Base-by-base conservation (phyloP, 2,329 filamentous ascomycete genomes). In the Neofusicoccum sp. region DNA sequence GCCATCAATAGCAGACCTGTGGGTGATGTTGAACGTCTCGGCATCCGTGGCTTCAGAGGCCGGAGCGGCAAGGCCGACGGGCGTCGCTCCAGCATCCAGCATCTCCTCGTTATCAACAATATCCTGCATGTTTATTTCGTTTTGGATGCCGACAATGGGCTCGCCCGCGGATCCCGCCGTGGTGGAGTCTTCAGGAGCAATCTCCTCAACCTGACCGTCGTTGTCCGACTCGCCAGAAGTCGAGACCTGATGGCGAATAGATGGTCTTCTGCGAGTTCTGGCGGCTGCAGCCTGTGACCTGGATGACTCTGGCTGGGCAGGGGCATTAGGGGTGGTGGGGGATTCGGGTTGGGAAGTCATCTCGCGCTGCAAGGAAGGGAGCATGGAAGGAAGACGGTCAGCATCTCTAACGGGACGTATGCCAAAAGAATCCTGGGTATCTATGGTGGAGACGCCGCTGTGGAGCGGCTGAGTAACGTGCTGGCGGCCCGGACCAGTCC, bases 11-110 rank as follows among this genome's bases (percentile, higher is more conserved):
- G 89, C 86, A 49, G 88, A 88, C 58, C 90, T 88, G 74, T 97
- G 93, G 6, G 90, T 92, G 68, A 97, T 96, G 76, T 96, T 96
- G 76, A 98, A 97, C 0, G 92, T 91, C 61, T 93, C 92, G 58
- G 90, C 85, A 67, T 96, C 91, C 67, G 92, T 89, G n/a, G 87
- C 85, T 68, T 95, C 91, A 0, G 92, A 93, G 2, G 89, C 89
- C 1, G 89, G 89, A 6, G 91, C 89, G 2, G 88, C 86, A 63
- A 96, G 77, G 31, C 89, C 88, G 34, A 96, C 85, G 3, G 87
- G 84, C 2, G 89, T 85, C 58, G 86, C 87, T 40, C 82, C 85
- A 54, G 80, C 81, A 57, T 91, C 87, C 36, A 96, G 83, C 73
- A 96, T 88, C 66, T 87, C 85, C 63, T 93, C 89, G 33, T 88